phyloP scores from a whole-genome alignment of 139 green algal genomes.

The Parachlorella kessleri region DNA sequence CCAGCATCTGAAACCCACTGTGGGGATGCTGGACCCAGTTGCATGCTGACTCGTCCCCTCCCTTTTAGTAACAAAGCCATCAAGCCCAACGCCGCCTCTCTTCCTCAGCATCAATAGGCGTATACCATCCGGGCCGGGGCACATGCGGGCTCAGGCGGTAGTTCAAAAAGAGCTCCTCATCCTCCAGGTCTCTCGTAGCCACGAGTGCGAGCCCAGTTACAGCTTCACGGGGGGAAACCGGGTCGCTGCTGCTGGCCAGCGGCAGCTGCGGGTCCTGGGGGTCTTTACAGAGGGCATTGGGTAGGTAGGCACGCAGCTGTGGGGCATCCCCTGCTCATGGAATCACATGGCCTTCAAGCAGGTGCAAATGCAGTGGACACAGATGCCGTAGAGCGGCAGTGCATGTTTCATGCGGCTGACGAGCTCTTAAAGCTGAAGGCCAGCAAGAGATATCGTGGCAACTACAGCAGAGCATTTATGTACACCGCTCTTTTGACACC shows the following conservation, averaged over 20 bases:
- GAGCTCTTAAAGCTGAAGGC: no score
- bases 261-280: not conserved
- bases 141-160: slow-evolving; percentile 66
- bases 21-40: no score
- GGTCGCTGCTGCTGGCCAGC: not conserved
- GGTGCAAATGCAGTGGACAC: no score
- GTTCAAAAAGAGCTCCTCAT: slow-evolving; percentile 80
- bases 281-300: slow-evolving; percentile 36
- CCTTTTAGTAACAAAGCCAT: no score
- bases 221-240: not conserved
- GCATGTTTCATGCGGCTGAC: no score
- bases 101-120: slow-evolving; percentile 63
- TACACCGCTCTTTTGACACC: no score
- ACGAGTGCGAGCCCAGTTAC: slow-evolving; percentile 58
- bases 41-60: no score
- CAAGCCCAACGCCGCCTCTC: slow-evolving; percentile 64
- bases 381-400: no score
- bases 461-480: no score
- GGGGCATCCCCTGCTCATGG: not conserved
- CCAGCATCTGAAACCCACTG: no score
- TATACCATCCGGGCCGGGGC: slow-evolving; percentile 63
- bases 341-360: no score
- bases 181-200: slow-evolving; percentile 41
- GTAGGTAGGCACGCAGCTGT: slow-evolving; percentile 48
- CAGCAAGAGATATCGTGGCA: no score